These are phyloP conservation scores for Adansonia grandidieri DNA, from an alignment of 441 rosid genomes.

Conservation along the genomic window DNA sequence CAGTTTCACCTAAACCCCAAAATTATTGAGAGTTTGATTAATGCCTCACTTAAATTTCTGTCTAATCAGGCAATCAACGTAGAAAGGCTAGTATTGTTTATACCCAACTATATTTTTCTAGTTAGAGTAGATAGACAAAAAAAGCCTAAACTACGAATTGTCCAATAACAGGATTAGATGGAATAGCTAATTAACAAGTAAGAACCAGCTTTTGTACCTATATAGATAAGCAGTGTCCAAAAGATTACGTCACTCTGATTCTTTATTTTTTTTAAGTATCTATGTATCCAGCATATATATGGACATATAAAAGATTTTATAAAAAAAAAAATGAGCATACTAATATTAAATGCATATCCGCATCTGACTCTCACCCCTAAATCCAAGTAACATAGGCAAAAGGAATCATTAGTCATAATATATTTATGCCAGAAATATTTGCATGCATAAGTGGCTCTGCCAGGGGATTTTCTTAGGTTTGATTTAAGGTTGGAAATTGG, in stretches of 20 bases:
- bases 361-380: too few species aligned
- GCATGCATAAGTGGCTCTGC: neutral
- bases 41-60: neutral
- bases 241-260: neutral
- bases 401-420: neutral
- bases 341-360: too few species aligned
- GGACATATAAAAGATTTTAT: too few species aligned
- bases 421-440: neutral
- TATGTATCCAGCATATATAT: too few species aligned
- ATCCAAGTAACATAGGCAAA: too few species aligned
- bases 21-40: conserved; percentile 22
- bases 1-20: neutral
- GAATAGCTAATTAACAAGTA: neutral
- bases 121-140: neutral
- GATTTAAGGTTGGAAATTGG: neutral
- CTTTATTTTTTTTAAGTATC: too few species aligned
- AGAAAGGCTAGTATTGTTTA: conserved; percentile 4
- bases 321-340: too few species aligned
- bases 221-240: neutral
- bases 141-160: neutral
- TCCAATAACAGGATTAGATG: neutral
- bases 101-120: neutral
- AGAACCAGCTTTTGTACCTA: neutral
- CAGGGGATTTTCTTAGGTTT: neutral
- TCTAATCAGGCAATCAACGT: conserved; percentile 12